Evolutionary conservation across 768 basidiomycete genomes (phyloP), one percentile per base, ranked within the genome.

Genomic region (Rhodosporidiobolus odoratus): DNA sequence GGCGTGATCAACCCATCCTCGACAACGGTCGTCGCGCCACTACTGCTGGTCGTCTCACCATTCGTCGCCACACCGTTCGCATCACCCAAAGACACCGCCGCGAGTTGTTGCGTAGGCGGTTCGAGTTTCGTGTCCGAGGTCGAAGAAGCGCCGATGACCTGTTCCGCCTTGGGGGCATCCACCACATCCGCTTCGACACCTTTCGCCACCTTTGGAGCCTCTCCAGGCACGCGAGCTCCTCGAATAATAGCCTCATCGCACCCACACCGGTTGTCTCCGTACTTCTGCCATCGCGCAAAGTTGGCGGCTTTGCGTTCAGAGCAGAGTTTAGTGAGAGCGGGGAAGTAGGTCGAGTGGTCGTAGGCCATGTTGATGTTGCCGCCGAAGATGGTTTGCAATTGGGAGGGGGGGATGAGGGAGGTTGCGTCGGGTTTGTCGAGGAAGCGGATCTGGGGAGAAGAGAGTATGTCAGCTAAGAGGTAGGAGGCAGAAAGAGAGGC

Each of bases 221-320:
- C 54, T 13, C 41, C 60, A 9, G 60, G 65, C 25, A 23, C 41
- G 16, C 41, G 35, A 47, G 70, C 78, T 4, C 76, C 78, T 78
- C 91, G 92, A 75, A 89, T 87, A 32, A 89, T 88, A 85, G 87
- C 90, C 77, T 95, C 92, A 76, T 84, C 87, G 41, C 87, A 77
- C 2, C 92, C 92, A 32, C 92, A 81, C 60, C 76, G 82, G 2
- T 83, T 89, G 0, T 56, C 62, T 3, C 92, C 92, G 30, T 88
- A 81, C 61, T 80, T 79, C 54, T 82, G 82, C 92, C 92, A 95
- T 47, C 82, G 84, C 56, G 83, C 82, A 72, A 84, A 80, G 83
- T 86, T 84, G 25, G 58, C 77, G 47, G 81, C 79, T 59, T 82
- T 81, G 52, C 85, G 83, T 67, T 83, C 82, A 16, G 84, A 82